These are phyloP conservation scores for Phytopythium chamaehyphon DNA, from an alignment of 352 stramenopile species.

Conservation along the genomic window DNA sequence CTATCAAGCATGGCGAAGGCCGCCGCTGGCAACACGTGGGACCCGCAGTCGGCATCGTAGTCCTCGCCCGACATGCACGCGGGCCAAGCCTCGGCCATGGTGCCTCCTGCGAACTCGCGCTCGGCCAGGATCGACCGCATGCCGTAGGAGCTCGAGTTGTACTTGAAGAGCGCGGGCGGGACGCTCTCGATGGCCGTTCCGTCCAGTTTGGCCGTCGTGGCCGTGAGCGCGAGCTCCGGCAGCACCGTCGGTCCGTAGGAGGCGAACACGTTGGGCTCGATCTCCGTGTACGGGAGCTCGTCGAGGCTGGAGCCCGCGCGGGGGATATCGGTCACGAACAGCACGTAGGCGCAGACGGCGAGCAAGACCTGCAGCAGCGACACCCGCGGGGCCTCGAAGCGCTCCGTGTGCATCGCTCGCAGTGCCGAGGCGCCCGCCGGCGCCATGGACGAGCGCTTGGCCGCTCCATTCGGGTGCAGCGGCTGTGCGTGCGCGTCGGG, in stretches of 20 bases:
- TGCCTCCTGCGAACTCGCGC: conserved; percentile 4
- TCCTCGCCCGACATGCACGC: conserved; percentile 16
- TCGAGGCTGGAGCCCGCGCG: conserved; percentile 32
- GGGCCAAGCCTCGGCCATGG: conserved; percentile 11
- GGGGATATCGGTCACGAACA: conserved; percentile 39
- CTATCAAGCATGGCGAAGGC: conserved; percentile 45
- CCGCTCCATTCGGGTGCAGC: background rate
- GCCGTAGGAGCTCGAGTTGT: conserved; percentile 37
- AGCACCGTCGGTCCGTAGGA: conserved; percentile 34
- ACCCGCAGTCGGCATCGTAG: conserved; percentile 28
- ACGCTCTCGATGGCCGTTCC: conserved; percentile 6
- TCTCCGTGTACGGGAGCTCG: conserved; percentile 32
- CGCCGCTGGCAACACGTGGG: conserved; percentile 13
- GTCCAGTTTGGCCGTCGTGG: conserved; percentile 1
- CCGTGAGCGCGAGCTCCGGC: conserved; percentile 20
- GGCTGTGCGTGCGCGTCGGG: background rate
- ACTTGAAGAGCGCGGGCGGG: conserved; percentile 33
- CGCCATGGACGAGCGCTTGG: background rate
- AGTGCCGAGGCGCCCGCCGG: background rate
- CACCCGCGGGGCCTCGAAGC: conserved; percentile 2
- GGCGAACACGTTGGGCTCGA: conserved; percentile 51
- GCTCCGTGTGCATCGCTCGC: conserved; percentile 3
- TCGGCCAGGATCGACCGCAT: conserved; percentile 32
- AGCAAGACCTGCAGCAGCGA: conserved; percentile 26
- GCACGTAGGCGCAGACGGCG: conserved; percentile 35